phyloP scores from a whole-genome alignment of 2,329 filamentous ascomycete species.

The Canariomyces notabilis region DNA sequence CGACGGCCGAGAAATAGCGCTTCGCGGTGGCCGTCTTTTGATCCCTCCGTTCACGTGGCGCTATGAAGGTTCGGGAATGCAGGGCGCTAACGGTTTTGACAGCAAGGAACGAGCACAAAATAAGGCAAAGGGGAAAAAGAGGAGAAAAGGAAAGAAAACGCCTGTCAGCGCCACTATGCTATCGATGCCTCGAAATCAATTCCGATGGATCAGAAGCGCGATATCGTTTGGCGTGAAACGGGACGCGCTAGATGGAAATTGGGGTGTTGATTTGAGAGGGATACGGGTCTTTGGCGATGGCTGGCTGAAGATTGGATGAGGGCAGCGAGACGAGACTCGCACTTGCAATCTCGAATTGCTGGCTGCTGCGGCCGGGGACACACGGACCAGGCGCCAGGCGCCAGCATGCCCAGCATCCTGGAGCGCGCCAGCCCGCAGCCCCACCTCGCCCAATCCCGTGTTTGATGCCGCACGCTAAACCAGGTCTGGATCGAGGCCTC shows the following conservation, averaged over 20 bases:
- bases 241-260: constrained; percentile 7
- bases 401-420: not conserved
- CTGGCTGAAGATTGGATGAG: constrained; percentile 24
- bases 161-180: not conserved
- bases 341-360: constrained; percentile 27
- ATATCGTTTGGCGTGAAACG: not conserved
- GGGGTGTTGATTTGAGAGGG: constrained; percentile 13
- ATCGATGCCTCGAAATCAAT: not conserved
- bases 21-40: too few relatives aligned
- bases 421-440: too few relatives aligned
- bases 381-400: not conserved
- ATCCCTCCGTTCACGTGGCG: too few relatives aligned
- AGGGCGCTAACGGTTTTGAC: too few relatives aligned
- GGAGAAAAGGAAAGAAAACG: not conserved
- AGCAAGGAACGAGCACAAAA: not conserved
- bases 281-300: constrained; percentile 7
- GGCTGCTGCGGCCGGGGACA: not conserved
- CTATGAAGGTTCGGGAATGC: too few relatives aligned
- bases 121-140: too few relatives aligned
- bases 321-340: constrained; percentile 20
- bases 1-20: not conserved
- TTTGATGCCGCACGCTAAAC: not conserved
- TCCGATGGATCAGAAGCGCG: not conserved
- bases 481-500: not conserved
- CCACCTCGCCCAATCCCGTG: not conserved